These are phyloP conservation scores for Polyporus arcularius DNA, from an alignment of 768 basidiomycete species.

Conservation along the genomic window DNA sequence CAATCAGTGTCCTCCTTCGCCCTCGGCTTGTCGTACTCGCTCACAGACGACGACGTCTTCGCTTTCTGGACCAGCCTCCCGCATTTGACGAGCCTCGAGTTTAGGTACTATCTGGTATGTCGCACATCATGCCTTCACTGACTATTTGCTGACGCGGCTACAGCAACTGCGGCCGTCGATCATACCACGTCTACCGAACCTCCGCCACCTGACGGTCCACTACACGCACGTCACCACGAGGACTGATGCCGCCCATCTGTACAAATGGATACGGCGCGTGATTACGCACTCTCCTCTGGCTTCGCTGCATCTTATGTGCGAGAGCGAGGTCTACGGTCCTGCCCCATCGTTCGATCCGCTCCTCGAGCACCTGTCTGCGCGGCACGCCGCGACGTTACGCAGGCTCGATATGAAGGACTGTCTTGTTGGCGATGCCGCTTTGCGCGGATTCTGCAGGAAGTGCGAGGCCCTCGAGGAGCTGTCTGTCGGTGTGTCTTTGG, in stretches of 20 bases:
- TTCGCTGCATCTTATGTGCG: conserved; percentile 31
- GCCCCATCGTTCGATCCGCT: conserved; percentile 36
- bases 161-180: conserved; percentile 41
- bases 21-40: conserved; percentile 60
- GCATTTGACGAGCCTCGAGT: conserved; percentile 39
- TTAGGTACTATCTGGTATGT: conserved; percentile 56
- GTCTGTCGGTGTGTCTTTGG: conserved; percentile 31
- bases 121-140: background rate
- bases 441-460: conserved; percentile 31
- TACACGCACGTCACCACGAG: conserved; percentile 23
- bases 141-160: conserved; percentile 23
- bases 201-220: conserved; percentile 36
- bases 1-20: conserved; percentile 39
- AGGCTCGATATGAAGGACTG: conserved; percentile 31
- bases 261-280: conserved; percentile 44
- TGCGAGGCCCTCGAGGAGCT: conserved; percentile 42
- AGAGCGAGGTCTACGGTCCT: conserved; percentile 29
- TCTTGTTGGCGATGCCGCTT: conserved; percentile 33
- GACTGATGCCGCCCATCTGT: conserved; percentile 34
- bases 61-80: conserved; percentile 44
- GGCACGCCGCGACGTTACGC: conserved; percentile 36
- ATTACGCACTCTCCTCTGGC: conserved; percentile 38
- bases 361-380: conserved; percentile 38
- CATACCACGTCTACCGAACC: conserved; percentile 22
- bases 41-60: conserved; percentile 55